These are phyloP conservation scores for Graphilbum fragrans DNA, from an alignment of 2,329 filamentous ascomycete species.

Conservation along the genomic window DNA sequence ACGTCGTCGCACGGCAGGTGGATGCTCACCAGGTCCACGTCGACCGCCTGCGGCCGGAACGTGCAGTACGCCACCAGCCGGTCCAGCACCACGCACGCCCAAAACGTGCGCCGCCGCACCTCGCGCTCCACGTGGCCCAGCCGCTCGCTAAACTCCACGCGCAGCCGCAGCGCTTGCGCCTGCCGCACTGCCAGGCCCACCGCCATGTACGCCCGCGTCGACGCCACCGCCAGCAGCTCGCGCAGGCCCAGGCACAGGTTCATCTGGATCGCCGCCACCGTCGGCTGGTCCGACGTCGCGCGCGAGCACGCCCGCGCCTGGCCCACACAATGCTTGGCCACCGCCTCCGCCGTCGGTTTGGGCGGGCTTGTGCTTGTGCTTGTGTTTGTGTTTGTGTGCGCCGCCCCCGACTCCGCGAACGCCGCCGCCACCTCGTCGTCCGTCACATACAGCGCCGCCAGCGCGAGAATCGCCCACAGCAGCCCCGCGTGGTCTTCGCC, in stretches of 20 bases:
- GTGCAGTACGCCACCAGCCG: constrained; percentile 1
- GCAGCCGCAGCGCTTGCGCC: not conserved
- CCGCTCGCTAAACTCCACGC: constrained; percentile 1
- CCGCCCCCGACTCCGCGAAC: not conserved
- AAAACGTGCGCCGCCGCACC: not conserved
- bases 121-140: not conserved
- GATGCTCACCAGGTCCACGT: not conserved
- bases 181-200: constrained; percentile 1
- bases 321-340: not conserved
- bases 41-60: not conserved
- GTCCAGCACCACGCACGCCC: constrained; percentile 6
- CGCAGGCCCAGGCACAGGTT: not conserved
- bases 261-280: not conserved
- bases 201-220: constrained; percentile 1
- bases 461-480: not conserved
- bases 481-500: not conserved
- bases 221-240: not conserved
- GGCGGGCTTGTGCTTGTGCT: not conserved
- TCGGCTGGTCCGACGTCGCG: not conserved
- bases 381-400: not conserved
- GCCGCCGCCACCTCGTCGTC: not conserved
- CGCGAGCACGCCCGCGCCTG: not conserved
- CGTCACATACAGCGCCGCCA: not conserved
- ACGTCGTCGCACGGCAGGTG: not conserved
- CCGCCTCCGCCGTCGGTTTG: not conserved